Base-by-base conservation (phyloP, 768 basidiomycete genomes). In the Fomitopsis pulvina region DNA sequence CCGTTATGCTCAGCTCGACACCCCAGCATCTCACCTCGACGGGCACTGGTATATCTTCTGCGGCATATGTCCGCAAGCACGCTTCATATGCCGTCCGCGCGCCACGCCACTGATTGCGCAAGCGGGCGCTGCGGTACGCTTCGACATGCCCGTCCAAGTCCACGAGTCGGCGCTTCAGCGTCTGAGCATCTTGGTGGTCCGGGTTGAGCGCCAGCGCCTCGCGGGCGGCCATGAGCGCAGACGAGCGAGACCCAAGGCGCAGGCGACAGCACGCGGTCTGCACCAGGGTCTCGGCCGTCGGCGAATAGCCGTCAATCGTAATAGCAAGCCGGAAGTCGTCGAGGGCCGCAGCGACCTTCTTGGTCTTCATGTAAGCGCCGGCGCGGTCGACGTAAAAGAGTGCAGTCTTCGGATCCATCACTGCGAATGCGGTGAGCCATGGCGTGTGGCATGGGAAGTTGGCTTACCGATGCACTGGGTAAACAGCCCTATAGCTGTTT, bases 1-100 rank as follows among this genome's bases (percentile, higher is more conserved):
- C 52, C 6, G 45, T 48, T 0, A 54, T 22, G n/a, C 22, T 27
- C 28, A 54, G 20, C 38, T 50, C 43, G 12, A 54, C 29, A 8
- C 29, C 40, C 52, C 52, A 54, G 38, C 52, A 54, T 9, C 45
- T 42, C 14, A 54, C 32, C 12, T 45, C 25, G 5, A 44, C 26
- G 2, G 52, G 52, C 18, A 46, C 34, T 28, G 22, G 21, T 18
- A 37, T 20, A 11, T 41, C 48, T 24, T 53, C 47, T 28, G 49
- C 27, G 2, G 41, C 38, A 28, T 46, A 54, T 4, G 47, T 20
- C 3, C 2, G 2, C 3, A 54, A 22, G 28, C 45, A 50, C 14
- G 45, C 38, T 18, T 48, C 49, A 20, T 46, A 47, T 16, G 48
- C 26, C 5, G 30, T n/a, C 29, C 49, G 25, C 14, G 53, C 53